Evolutionary conservation across 2,329 filamentous ascomycete species (phyloP), one percentile per base, ranked within the genome.

Genomic region (Tolypocladium ophioglossoides): DNA sequence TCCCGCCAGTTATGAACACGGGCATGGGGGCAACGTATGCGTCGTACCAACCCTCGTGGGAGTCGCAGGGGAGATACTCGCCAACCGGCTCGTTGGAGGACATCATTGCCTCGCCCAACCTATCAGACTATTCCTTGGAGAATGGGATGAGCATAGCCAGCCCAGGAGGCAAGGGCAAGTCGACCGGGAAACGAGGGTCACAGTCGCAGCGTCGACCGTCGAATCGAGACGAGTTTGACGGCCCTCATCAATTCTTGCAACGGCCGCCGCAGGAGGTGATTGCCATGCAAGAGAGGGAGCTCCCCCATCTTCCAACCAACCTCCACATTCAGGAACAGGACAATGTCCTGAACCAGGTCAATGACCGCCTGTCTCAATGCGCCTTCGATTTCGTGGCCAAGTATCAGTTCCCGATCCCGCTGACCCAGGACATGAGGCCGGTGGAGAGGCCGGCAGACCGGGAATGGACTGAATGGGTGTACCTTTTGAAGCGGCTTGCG

Each of bases 401-500:
- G 71, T 94, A 94, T 68, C 89, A 92, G 70, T 95, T 95, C 67
- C 89, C 89, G 14, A 91, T 95, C 61, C 89, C 89, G 12, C 72
- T 94, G 63, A 88, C 89, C 55, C 82, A 87, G 68, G 87, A 92
- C 68, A 91, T 91, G 80, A 81, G 88, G 61, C 85, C 86, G 2
- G 78, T 91, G 52, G 84, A 87, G 67, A 75, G 84, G 48, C 83
- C 88, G 35, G 83, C 85, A 64, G 88, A 91, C 70, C 80, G 88
- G 58, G 89, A 94, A 69, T 95, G 89, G 89, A 92, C 88, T 48
- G 89, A 95, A 72, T 95, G 89, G 89, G 89, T 92, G 54, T 90
- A 91, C 69, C 79, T 95, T 55, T 77, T 95, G 61, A 94, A 94
- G 72, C 80, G 89, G 51, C 79, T 95, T 55, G 89, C 89, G 35